These are phyloP conservation scores for Begonia fuchsioides DNA, from an alignment of 306 rosid genomes.

Conservation along the genomic window DNA sequence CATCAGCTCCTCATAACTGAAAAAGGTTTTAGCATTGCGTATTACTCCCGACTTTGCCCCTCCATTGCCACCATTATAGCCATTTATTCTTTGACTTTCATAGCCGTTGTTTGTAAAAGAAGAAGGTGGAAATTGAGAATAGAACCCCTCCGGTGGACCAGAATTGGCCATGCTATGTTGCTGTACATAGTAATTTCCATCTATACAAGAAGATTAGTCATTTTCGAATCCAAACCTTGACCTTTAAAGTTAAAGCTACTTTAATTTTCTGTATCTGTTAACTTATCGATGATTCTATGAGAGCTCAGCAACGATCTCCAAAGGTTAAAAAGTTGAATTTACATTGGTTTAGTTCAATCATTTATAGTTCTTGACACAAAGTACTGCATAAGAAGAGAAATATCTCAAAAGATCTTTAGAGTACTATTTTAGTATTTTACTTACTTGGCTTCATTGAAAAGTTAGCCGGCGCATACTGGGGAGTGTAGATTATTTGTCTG, in stretches of 20 bases:
- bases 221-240: slow-evolving; percentile 8
- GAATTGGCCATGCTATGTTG: slow-evolving; percentile 20
- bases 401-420: not conserved
- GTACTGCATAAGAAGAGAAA: not conserved
- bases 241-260: slow-evolving; percentile 1
- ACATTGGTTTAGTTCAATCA: too few relatives aligned
- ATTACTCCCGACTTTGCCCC: slow-evolving; percentile 24
- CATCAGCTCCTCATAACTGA: slow-evolving; percentile 46
- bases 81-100: slow-evolving; percentile 26
- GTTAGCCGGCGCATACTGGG: slow-evolving; percentile 20
- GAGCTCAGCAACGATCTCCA: too few relatives aligned
- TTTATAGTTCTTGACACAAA: too few relatives aligned
- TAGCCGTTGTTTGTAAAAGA: slow-evolving; percentile 14
- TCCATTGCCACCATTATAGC: slow-evolving; percentile 10
- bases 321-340: too few relatives aligned
- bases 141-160: slow-evolving; percentile 18
- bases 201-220: slow-evolving; percentile 21
- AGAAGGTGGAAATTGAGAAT: slow-evolving; percentile 20
- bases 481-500: slow-evolving; percentile 3
- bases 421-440: too few relatives aligned
- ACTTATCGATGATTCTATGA: too few relatives aligned
- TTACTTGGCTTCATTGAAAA: slow-evolving; percentile 30
- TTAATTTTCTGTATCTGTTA: not conserved
- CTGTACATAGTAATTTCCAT: slow-evolving; percentile 33
- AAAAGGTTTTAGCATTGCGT: slow-evolving; percentile 22